A percentile compares a stretch with the other conserved stretches of the same genome.
These are phyloP conservation scores for Cercospora sp. DNA, from an alignment of 2,329 filamentous ascomycete genomes.

Conservation along the genomic window DNA sequence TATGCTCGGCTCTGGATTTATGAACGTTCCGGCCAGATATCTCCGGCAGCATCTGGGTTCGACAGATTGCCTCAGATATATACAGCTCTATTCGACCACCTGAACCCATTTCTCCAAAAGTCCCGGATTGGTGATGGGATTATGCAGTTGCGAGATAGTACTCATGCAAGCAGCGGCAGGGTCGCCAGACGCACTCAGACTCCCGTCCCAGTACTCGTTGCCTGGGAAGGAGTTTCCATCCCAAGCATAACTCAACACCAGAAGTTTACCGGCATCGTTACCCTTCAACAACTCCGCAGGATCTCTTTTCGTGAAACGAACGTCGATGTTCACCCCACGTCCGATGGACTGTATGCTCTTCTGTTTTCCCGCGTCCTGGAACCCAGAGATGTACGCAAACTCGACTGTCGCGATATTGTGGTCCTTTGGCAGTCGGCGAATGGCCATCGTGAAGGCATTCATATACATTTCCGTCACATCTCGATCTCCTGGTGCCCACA, in stretches of 20 bases:
- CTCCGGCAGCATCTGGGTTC: background rate
- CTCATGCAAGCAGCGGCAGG: constrained; percentile 40
- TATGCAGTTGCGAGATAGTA: constrained; percentile 38
- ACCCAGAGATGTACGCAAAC: constrained; percentile 32
- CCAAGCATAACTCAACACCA: constrained; percentile 40
- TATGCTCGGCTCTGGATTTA: background rate
- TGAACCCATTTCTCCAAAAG: constrained; percentile 22
- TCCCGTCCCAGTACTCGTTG: constrained; percentile 39
- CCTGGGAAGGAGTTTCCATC: constrained; percentile 40
- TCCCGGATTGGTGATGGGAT: constrained; percentile 35
- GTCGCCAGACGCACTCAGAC: constrained; percentile 34
- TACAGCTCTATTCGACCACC: background rate
- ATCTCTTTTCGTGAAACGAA: constrained; percentile 34
- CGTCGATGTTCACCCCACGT: constrained; percentile 22
- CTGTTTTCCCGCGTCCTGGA: background rate
- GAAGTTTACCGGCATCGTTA: constrained; percentile 22
- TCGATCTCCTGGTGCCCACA: constrained; percentile 35
- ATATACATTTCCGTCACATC: constrained; percentile 27
- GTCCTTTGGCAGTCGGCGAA: constrained; percentile 24
- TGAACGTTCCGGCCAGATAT: background rate
- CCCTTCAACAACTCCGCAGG: constrained; percentile 33
- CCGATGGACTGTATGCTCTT: background rate
- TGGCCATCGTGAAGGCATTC: constrained; percentile 29
- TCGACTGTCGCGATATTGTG: constrained; percentile 32
- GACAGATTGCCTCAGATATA: background rate